Conservation (phyloP, 2,329 filamentous ascomycete species). For the Herpotrichia juniperi region DNA sequence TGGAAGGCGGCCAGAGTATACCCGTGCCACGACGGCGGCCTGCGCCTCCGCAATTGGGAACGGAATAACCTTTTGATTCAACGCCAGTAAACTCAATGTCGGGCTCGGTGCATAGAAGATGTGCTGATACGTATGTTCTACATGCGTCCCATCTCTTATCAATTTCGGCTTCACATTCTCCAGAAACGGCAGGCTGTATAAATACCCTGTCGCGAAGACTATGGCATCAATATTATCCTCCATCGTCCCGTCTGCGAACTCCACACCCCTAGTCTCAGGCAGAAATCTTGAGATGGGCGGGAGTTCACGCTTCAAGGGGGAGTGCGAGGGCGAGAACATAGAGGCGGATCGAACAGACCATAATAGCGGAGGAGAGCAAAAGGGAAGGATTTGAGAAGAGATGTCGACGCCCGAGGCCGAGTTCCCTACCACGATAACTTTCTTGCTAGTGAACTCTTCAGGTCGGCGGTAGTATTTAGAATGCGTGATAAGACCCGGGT, state of each 20-base stretch:
- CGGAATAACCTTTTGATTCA: slow-evolving; percentile 86
- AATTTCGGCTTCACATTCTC: slow-evolving; percentile 61
- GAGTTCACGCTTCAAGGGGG: slow-evolving; percentile 61
- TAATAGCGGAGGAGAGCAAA: slow-evolving; percentile 67
- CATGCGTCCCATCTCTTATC: slow-evolving; percentile 71
- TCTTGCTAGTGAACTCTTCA: slow-evolving; percentile 66
- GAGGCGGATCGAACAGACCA: slow-evolving; percentile 64
- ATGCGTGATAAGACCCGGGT: slow-evolving; percentile 51
- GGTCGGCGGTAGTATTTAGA: slow-evolving; percentile 80
- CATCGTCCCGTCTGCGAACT: slow-evolving; percentile 69
- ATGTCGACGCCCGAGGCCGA: slow-evolving; percentile 86
- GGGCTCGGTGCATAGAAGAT: slow-evolving; percentile 77
- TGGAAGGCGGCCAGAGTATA: slow-evolving; percentile 73
- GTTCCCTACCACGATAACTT: slow-evolving; percentile 83
- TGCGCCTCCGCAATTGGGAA: slow-evolving; percentile 83
- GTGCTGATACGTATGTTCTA: slow-evolving; percentile 78
- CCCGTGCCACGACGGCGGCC: slow-evolving; percentile 74
- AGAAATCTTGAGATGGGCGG: slow-evolving; percentile 61
- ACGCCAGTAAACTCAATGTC: slow-evolving; percentile 75
- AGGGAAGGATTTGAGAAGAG: slow-evolving; percentile 71
- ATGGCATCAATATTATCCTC: slow-evolving; percentile 75
- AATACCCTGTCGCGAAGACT: slow-evolving; percentile 88
- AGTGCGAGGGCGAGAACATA: slow-evolving; percentile 42
- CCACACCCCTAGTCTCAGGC: slow-evolving; percentile 63
- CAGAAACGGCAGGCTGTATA: slow-evolving; percentile 82